Conservation (phyloP, 2,329 filamentous ascomycete species). For the Penicillium aurantiogriseum region DNA sequence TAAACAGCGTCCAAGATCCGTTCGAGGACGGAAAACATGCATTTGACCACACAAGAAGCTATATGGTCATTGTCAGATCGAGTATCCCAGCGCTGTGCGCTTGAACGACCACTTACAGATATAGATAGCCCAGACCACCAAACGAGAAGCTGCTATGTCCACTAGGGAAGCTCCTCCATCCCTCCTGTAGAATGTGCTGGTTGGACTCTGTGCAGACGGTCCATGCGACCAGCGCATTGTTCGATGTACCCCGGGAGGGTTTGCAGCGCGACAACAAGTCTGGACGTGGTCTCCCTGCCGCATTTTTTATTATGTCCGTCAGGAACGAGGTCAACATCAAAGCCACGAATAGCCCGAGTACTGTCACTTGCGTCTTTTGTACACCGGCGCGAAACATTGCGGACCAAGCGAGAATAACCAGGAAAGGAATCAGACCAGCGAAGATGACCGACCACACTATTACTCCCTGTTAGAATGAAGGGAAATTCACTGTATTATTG, state of each 20-base stretch:
- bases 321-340: constrained; percentile 76
- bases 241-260: constrained; percentile 60
- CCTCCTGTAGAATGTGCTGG: constrained; percentile 60
- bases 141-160: constrained; percentile 64
- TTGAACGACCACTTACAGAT: constrained; percentile 37
- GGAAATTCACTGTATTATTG: background rate
- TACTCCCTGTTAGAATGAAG: background rate
- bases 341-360: constrained; percentile 76
- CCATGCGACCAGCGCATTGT: constrained; percentile 52
- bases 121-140: constrained; percentile 59
- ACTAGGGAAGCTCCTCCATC: constrained; percentile 64
- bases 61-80: background rate
- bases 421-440: constrained; percentile 68
- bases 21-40: constrained; percentile 57
- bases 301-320: constrained; percentile 89
- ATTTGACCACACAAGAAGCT: constrained; percentile 55
- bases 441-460: constrained; percentile 72
- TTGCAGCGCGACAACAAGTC: constrained; percentile 87
- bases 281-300: constrained; percentile 77
- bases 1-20: constrained; percentile 56
- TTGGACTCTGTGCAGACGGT: constrained; percentile 50
- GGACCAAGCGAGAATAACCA: constrained; percentile 65
- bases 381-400: constrained; percentile 59
- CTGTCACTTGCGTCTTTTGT: constrained; percentile 81
- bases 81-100: background rate